Evolutionary conservation across 2,329 filamentous ascomycete species (phyloP).

Genomic region (Decorospora gaudefroyi): DNA sequence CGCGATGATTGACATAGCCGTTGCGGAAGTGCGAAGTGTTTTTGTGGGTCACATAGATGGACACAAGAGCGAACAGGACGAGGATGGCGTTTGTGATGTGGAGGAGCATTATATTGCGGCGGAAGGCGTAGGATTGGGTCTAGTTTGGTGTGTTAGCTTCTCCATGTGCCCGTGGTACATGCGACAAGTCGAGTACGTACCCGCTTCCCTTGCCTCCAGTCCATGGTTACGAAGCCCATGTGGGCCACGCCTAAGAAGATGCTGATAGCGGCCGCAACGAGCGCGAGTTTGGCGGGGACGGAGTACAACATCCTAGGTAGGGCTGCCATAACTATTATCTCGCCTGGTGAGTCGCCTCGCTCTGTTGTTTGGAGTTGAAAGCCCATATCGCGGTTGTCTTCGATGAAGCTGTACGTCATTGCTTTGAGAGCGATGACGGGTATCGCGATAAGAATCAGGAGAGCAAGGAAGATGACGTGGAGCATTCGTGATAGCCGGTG

Average conservation of each 20-base stretch:
- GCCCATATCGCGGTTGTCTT: slow-evolving; percentile 38
- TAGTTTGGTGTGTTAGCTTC: slow-evolving; percentile 3
- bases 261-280: slow-evolving; percentile 31
- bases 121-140: slow-evolving; percentile 42
- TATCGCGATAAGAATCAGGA: slow-evolving; percentile 27
- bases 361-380: slow-evolving; percentile 34
- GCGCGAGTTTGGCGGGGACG: slow-evolving; percentile 35
- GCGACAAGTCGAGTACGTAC: too few species aligned
- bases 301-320: slow-evolving; percentile 34
- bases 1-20: slow-evolving; percentile 32
- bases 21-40: slow-evolving; percentile 36
- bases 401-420: slow-evolving; percentile 41
- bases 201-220: slow-evolving; percentile 35
- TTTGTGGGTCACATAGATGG: slow-evolving; percentile 38
- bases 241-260: slow-evolving; percentile 30
- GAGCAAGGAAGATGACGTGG: slow-evolving; percentile 23
- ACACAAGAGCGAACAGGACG: slow-evolving; percentile 40
- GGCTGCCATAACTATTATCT: slow-evolving; percentile 34
- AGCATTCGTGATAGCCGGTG: slow-evolving; percentile 30
- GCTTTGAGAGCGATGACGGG: slow-evolving; percentile 36
- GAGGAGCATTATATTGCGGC: slow-evolving; percentile 42
- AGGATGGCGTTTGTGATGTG: slow-evolving; percentile 39
- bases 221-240: slow-evolving; percentile 27
- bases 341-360: slow-evolving; percentile 9
- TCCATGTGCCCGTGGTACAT: slow-evolving; percentile 1